phyloP scores from a whole-genome alignment of 2,329 filamentous ascomycete genomes.

The Aspergillus melleus region DNA sequence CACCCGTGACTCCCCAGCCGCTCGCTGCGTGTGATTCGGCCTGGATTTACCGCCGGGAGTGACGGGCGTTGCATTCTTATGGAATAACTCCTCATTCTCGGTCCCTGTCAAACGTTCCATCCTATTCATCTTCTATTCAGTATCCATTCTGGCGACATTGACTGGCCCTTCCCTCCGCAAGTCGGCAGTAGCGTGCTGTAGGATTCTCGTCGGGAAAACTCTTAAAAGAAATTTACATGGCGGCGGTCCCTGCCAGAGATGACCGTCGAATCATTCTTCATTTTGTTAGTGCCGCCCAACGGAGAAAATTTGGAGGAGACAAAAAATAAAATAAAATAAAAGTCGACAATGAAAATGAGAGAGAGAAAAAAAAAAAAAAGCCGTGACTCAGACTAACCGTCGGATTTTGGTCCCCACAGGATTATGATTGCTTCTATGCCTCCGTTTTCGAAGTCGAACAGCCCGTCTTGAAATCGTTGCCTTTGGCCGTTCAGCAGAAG shows the following conservation, averaged over 20 bases:
- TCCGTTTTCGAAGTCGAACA: conserved; percentile 83
- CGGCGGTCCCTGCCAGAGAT: conserved; percentile 42
- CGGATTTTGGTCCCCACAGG: conserved; percentile 26
- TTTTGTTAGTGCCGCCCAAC: conserved; percentile 60
- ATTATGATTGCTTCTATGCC: conserved; percentile 81
- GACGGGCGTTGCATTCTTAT: background rate
- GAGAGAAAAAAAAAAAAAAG: background rate
- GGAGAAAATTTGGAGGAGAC: conserved; percentile 4
- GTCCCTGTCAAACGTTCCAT: background rate
- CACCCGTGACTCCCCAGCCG: too few species aligned
- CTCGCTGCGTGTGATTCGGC: background rate
- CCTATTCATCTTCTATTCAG: too few species aligned
- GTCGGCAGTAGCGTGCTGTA: background rate
- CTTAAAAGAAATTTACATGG: conserved; percentile 8
- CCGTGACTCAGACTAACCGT: background rate
- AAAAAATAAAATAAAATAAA: background rate
- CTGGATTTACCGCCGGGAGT: background rate
- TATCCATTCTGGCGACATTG: too few species aligned
- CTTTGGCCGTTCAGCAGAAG: conserved; percentile 87
- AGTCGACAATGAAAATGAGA: too few species aligned
- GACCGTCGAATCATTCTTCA: conserved; percentile 74
- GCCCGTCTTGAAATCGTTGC: conserved; percentile 68
- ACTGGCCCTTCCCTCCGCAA: background rate
- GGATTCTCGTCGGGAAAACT: background rate
- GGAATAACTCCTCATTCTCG: background rate